Evolutionary conservation across 345 rosid species (phyloP).

Genomic region (Cardamine resedifolia): DNA sequence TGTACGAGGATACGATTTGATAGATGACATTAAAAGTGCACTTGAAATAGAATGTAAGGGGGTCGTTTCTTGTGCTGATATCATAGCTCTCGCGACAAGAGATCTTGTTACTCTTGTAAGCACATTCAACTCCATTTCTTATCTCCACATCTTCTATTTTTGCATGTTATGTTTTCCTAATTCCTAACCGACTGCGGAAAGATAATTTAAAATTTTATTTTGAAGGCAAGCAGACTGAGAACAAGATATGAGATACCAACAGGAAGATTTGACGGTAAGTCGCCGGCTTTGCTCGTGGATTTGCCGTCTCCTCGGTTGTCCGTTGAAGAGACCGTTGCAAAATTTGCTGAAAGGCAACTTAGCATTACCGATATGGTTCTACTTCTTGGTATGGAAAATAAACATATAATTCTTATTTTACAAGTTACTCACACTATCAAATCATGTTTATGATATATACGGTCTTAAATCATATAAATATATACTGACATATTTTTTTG

Average conservation of each 20-base stretch:
- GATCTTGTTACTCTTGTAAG: slow-evolving; percentile 55
- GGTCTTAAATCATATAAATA: background rate
- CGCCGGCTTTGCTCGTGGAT: slow-evolving; percentile 33
- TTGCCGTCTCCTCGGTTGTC: slow-evolving; percentile 37
- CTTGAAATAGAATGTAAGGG: slow-evolving; percentile 42
- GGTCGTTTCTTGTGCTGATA: slow-evolving; percentile 58
- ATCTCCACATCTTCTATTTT: background rate
- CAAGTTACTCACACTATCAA: background rate
- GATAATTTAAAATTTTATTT: background rate
- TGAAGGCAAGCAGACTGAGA: slow-evolving; percentile 41
- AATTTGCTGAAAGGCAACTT: slow-evolving; percentile 45
- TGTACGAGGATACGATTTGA: slow-evolving; percentile 50
- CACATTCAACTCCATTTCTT: background rate
- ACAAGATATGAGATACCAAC: slow-evolving; percentile 47
- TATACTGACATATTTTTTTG: too few species aligned
- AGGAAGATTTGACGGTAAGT: slow-evolving; percentile 48
- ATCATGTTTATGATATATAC: background rate
- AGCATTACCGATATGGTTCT: slow-evolving; percentile 49
- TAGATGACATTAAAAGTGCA: slow-evolving; percentile 47
- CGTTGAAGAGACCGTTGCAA: slow-evolving; percentile 6
- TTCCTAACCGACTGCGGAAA: background rate
- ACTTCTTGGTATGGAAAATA: slow-evolving; percentile 50
- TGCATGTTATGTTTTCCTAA: background rate
- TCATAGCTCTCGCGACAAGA: slow-evolving; percentile 55
- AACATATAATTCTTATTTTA: background rate